phyloP scores from a whole-genome alignment of 2,329 filamentous ascomycete species.

The Neodidymelliopsis sp. region DNA sequence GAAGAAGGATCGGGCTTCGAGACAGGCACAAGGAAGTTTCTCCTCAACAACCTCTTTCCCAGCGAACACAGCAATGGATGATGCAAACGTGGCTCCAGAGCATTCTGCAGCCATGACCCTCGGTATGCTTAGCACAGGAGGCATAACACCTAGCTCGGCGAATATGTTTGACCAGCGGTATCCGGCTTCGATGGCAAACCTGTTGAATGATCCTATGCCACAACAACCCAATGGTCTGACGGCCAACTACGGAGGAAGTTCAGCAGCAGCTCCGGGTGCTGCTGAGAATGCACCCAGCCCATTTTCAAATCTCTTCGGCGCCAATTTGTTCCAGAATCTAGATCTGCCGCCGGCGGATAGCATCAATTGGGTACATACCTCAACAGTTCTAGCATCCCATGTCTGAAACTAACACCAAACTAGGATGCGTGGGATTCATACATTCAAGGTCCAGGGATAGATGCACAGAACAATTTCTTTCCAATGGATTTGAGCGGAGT shows the following conservation, averaged over 20 bases:
- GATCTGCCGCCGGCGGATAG: constrained; percentile 60
- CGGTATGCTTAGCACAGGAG: constrained; percentile 71
- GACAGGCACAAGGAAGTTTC: constrained; percentile 41
- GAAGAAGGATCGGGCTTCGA: constrained; percentile 56
- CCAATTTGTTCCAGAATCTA: constrained; percentile 58
- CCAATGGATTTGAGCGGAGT: constrained; percentile 52
- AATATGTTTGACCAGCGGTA: constrained; percentile 52
- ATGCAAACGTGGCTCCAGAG: constrained; percentile 66
- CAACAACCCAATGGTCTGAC: constrained; percentile 42
- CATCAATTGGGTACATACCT: constrained; percentile 67
- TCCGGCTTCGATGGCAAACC: constrained; percentile 48
- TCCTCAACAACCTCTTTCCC: constrained; percentile 41
- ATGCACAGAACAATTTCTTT: constrained; percentile 53
- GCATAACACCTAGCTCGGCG: constrained; percentile 60
- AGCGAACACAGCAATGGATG: constrained; percentile 50
- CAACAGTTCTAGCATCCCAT: constrained; percentile 8
- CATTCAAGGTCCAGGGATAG: constrained; percentile 65
- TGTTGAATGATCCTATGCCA: constrained; percentile 47
- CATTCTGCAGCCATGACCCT: constrained; percentile 73
- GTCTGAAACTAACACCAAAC: constrained; percentile 16
- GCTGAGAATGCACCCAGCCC: constrained; percentile 58
- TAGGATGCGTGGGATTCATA: constrained; percentile 72
- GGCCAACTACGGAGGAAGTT: constrained; percentile 46
- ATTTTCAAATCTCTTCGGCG: constrained; percentile 64
- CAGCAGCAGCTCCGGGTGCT: constrained; percentile 33